Evolutionary conservation across 306 rosid genomes (phyloP).

Genomic region (Rosa multiflora): DNA sequence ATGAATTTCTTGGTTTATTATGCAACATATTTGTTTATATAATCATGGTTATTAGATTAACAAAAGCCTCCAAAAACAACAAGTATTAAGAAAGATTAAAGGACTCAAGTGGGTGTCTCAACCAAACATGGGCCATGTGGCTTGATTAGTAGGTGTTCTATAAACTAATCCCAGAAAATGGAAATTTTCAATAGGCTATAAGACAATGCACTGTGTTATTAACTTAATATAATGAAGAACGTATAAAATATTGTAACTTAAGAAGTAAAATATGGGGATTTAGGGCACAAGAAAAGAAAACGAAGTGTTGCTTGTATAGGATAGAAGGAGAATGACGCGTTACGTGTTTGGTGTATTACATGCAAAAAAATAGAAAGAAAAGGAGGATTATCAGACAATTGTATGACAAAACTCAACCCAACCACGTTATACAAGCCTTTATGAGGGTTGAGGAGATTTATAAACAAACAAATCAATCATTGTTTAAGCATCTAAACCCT

Average conservation of each 20-base stretch:
- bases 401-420: conserved; percentile 22
- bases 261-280: background rate
- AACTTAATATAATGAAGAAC: background rate
- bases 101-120: conserved; percentile 26
- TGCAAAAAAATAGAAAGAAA: background rate
- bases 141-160: conserved; percentile 41
- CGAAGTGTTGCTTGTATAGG: background rate
- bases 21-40: conserved; percentile 9
- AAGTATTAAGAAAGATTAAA: background rate
- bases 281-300: background rate
- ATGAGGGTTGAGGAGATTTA: background rate
- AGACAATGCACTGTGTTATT: conserved; percentile 20
- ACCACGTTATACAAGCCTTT: conserved; percentile 19
- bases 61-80: conserved; percentile 29
- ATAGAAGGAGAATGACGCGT: conserved; percentile 30
- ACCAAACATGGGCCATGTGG: conserved; percentile 47
- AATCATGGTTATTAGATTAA: conserved; percentile 11
- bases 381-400: conserved; percentile 19
- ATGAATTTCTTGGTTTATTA: conserved; percentile 10
- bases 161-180: conserved; percentile 10
- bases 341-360: conserved; percentile 29
- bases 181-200: conserved; percentile 28
- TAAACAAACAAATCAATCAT: background rate
- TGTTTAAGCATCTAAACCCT: background rate
- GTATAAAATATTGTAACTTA: conserved; percentile 8